phyloP scores from a whole-genome alignment of 1,284 basidiomycete genomes.

The Wallemia ichthyophaga region DNA sequence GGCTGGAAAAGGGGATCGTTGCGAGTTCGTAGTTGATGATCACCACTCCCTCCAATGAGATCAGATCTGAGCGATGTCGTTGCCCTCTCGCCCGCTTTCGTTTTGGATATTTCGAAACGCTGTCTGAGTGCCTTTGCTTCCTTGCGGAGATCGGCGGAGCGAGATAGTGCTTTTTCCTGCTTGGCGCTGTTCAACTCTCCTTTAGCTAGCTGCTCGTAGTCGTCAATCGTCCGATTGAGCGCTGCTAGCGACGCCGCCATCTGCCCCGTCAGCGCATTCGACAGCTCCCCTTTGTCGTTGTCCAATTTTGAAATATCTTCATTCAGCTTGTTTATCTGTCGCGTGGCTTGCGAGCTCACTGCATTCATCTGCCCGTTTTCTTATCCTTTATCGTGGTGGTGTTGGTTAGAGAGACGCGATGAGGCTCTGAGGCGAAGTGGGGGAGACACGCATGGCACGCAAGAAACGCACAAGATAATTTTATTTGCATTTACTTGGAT shows the following conservation, averaged over 20 bases:
- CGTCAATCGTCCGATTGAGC: conserved; percentile 68
- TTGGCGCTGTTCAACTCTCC: conserved; percentile 78
- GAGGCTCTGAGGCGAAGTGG: too few species aligned
- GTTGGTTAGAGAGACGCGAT: too few species aligned
- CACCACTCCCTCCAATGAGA: background rate
- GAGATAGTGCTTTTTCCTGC: conserved; percentile 64
- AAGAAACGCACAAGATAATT: too few species aligned
- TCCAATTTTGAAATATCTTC: background rate
- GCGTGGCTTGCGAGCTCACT: background rate
- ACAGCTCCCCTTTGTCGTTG: background rate
- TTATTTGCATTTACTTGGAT: too few species aligned
- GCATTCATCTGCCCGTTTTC: background rate
- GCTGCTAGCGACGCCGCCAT: conserved; percentile 77
- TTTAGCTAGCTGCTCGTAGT: conserved; percentile 83
- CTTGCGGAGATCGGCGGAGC: background rate
- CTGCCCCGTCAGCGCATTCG: conserved; percentile 29
- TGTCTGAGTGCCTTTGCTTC: background rate
- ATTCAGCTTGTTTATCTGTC: background rate
- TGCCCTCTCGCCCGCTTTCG: background rate
- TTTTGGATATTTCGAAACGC: background rate
- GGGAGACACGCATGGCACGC: too few species aligned
- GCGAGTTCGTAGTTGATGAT: background rate
- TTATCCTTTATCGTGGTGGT: too few species aligned
- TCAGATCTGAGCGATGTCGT: background rate
- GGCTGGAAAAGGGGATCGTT: conserved; percentile 19